phyloP scores from a whole-genome alignment of 1,284 basidiomycete species.

The Paramarasmius palmivorus region DNA sequence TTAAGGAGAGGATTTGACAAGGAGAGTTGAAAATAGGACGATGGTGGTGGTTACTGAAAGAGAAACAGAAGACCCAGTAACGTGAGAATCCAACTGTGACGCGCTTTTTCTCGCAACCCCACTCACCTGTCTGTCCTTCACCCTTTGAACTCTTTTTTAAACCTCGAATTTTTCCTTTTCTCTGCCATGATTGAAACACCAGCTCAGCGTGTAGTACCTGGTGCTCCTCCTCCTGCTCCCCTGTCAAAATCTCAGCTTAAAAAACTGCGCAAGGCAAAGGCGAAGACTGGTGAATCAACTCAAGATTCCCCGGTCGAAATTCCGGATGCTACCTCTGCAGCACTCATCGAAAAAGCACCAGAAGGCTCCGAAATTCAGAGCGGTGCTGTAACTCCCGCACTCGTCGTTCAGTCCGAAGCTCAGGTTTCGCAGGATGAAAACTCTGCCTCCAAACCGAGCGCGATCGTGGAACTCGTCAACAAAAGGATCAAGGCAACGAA shows the following conservation, averaged over 20 bases:
- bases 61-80: background rate
- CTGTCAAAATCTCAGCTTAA: slow-evolving; percentile 57
- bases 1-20: background rate
- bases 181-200: slow-evolving; percentile 48
- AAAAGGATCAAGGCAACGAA: slow-evolving; percentile 74
- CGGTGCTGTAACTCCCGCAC: slow-evolving; percentile 47
- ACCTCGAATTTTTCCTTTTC: slow-evolving; percentile 4
- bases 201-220: slow-evolving; percentile 63
- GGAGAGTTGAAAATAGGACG: background rate
- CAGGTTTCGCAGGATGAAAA: slow-evolving; percentile 43
- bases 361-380: slow-evolving; percentile 49
- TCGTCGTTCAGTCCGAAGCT: slow-evolving; percentile 42
- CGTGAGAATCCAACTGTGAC: slow-evolving; percentile 30
- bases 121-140: slow-evolving; percentile 15
- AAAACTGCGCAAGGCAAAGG: slow-evolving; percentile 68
- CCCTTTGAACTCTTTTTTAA: slow-evolving; percentile 11
- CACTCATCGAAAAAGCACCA: slow-evolving; percentile 51
- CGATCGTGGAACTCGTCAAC: slow-evolving; percentile 73
- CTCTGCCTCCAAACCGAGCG: slow-evolving; percentile 51
- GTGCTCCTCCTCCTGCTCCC: slow-evolving; percentile 63
- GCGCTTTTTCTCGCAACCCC: slow-evolving; percentile 26
- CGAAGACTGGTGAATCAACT: slow-evolving; percentile 37
- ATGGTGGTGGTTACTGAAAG: background rate
- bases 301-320: slow-evolving; percentile 32
- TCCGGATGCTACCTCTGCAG: slow-evolving; percentile 48